Base-by-base conservation (phyloP, 75 land plant genomes). In the Pseudotsuga menziesii region DNA sequence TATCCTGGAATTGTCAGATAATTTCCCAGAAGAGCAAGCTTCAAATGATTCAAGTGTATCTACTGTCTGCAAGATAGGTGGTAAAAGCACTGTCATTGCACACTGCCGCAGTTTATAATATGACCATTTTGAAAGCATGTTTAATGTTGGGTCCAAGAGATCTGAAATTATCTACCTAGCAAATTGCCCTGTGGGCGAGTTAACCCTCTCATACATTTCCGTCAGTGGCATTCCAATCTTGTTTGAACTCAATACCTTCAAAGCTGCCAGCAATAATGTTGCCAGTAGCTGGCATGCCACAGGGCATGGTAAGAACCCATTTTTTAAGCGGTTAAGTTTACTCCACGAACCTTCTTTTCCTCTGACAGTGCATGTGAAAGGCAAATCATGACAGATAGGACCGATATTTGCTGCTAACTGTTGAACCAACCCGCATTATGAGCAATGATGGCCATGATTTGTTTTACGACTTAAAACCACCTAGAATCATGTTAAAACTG, bases 71-170 rank as follows among this genome's bases (percentile, higher is more conserved):
- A 97, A 77, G 36, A 94, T 75, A 35, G 80, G 71, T 58, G 95
- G 98, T 60, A 97, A 83, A 26, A 97, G 79, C 36, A 81, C 63
- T 20, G 78, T 75, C 77, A 91, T 82, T 32, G 88, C 89, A 86
- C 72, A 87, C 56, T 89, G 83, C 1, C 95, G 89, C 75, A 81
- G 70, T 17, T 61, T 60, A 61, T 76, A 71, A 62, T 92, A 87
- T n/a, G 61, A 44, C 74, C 82, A 74, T 72, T 90, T 80, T 23
- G 78, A 78, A 85, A 97, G 84, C 83, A 92, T 66, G 11, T 36
- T 52, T 32, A 88, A 25, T 25, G 83, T 74, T 48, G 91, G 67
- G 56, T n/a, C 76, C 27, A 84, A 85, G 20, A 94, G 80, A 62
- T 80, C 77, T 81, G 78, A 81, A 25, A 94, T 78, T 73, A 96